Conservation (phyloP, 225 moss, liverwort and hornwort genomes). For the Pseudisothecium myosuroides region DNA sequence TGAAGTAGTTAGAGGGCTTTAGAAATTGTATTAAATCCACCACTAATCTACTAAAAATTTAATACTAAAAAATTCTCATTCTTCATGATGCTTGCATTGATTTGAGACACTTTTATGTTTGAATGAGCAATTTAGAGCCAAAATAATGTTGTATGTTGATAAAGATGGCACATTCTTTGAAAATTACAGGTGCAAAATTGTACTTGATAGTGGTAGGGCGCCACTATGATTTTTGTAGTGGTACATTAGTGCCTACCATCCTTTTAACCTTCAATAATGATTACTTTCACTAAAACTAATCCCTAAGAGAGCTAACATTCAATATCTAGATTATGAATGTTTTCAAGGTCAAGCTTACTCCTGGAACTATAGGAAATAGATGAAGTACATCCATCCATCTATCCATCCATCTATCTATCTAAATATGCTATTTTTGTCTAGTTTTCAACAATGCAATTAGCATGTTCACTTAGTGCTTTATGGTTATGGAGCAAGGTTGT, state of each 20-base stretch:
- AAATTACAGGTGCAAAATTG: background rate
- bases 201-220: fast-evolving
- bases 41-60: background rate
- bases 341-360: background rate
- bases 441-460: background rate
- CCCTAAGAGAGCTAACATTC: background rate
- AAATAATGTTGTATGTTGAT: background rate
- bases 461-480: background rate
- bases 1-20: too few species aligned
- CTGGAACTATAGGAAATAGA: too few species aligned
- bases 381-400: background rate
- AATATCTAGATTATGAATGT: background rate
- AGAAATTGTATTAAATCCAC: background rate
- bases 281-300: fast-evolving
- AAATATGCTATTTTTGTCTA: background rate
- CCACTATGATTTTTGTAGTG: background rate
- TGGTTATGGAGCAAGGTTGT: background rate
- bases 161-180: background rate
- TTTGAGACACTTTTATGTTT: background rate
- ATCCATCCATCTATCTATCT: too few species aligned
- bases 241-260: background rate
- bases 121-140: background rate
- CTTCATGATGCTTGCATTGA: background rate
- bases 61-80: background rate
- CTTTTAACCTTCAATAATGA: background rate